Percentiles rank a stretch among this genome's conserved stretches.
Conservation (phyloP, 2,329 filamentous ascomycete genomes). For the Mollisia scopiformis region DNA sequence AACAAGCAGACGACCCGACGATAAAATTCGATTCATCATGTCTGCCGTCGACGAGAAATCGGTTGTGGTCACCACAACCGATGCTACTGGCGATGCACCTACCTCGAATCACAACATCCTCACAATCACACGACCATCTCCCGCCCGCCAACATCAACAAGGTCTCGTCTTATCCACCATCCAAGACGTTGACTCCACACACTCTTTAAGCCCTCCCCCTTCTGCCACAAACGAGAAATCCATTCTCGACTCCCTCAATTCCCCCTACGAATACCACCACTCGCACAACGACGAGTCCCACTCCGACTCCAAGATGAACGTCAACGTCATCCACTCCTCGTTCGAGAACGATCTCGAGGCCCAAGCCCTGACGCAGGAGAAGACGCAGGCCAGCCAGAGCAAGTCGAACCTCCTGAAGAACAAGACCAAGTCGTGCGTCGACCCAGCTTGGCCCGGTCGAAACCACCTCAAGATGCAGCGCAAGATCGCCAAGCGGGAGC, state of each 20-base stretch:
- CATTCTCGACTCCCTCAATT: neutral
- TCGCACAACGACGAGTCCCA: neutral
- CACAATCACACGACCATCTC: slow-evolving; percentile 17
- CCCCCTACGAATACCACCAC: slow-evolving; percentile 2
- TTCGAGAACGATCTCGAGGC: slow-evolving; percentile 21
- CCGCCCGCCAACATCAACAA: slow-evolving; percentile 11
- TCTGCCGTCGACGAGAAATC: slow-evolving; percentile 7
- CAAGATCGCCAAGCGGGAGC: slow-evolving; percentile 18
- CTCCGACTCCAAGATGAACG: slow-evolving; percentile 8
- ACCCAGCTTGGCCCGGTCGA: slow-evolving; percentile 23
- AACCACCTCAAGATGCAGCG: slow-evolving; percentile 19
- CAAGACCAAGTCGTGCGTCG: slow-evolving; percentile 12
- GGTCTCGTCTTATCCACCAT: slow-evolving; percentile 19
- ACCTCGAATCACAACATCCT: slow-evolving; percentile 13
- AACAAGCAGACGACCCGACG: neutral
- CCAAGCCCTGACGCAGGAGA: slow-evolving; percentile 17
- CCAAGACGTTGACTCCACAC: slow-evolving; percentile 22
- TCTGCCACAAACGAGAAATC: slow-evolving; percentile 13
- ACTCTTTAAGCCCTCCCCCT: slow-evolving; percentile 19
- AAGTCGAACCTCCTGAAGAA: slow-evolving; percentile 15
- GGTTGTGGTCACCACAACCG: neutral
- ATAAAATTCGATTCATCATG: slow-evolving; percentile 2
- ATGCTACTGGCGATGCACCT: slow-evolving; percentile 3
- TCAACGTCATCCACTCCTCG: slow-evolving; percentile 5
- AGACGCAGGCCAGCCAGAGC: slow-evolving; percentile 8